Percentiles rank a stretch among this genome's conserved stretches.
These are phyloP conservation scores for Colletotrichum agaves DNA, from an alignment of 2,329 filamentous ascomycete species.

Conservation along the genomic window DNA sequence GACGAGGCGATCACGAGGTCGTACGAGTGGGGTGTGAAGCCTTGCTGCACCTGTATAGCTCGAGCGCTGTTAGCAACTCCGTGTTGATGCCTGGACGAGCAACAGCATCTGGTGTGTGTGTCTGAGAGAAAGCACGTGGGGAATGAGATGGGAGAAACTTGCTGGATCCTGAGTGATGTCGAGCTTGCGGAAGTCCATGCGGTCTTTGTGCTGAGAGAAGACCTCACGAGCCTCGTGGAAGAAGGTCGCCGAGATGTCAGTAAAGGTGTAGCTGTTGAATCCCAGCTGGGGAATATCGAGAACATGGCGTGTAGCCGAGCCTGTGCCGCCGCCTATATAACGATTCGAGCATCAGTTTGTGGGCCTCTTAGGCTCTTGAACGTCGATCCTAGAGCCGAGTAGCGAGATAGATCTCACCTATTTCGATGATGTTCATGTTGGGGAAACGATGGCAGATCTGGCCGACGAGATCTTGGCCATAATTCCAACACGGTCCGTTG, in stretches of 20 bases:
- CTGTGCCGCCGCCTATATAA: slow-evolving; percentile 12
- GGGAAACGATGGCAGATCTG: slow-evolving; percentile 6
- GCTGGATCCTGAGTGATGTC: slow-evolving; percentile 44
- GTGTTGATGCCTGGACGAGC: background rate
- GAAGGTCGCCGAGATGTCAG: slow-evolving; percentile 41
- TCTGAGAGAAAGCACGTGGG: background rate
- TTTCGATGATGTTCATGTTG: slow-evolving; percentile 9
- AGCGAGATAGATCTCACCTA: background rate
- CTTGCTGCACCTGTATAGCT: slow-evolving; percentile 39
- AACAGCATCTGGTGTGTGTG: background rate
- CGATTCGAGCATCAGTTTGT: background rate
- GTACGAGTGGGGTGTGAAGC: slow-evolving; percentile 42
- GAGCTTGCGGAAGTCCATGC: slow-evolving; percentile 39
- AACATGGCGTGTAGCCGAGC: slow-evolving; percentile 11
- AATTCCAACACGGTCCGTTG: slow-evolving; percentile 10
- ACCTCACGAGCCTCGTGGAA: slow-evolving; percentile 41
- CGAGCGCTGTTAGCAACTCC: background rate
- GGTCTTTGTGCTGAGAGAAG: background rate
- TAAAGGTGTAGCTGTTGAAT: slow-evolving; percentile 41
- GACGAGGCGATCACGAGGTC: slow-evolving; percentile 46
- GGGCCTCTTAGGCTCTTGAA: background rate
- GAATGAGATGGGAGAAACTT: slow-evolving; percentile 1
- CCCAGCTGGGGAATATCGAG: slow-evolving; percentile 11
- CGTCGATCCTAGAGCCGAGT: background rate
- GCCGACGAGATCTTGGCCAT: slow-evolving; percentile 1